A percentile compares a stretch with the other conserved stretches of the same genome.
phyloP scores from a whole-genome alignment of 805 yeast species.

The Candida michaelii region DNA sequence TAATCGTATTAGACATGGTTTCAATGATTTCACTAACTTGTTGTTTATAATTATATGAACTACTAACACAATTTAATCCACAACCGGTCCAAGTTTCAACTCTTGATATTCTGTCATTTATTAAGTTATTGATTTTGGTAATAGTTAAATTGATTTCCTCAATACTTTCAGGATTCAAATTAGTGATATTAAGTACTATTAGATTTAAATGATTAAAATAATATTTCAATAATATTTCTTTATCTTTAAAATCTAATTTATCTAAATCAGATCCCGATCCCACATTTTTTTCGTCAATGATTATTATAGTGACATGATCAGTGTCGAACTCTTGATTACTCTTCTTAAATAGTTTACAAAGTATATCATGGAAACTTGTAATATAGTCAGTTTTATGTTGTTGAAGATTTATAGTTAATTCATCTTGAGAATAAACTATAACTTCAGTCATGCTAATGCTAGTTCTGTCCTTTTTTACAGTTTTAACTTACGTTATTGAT shows the following conservation, averaged over 20 bases:
- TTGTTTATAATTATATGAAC: constrained; percentile 1
- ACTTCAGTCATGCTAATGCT: constrained; percentile 6
- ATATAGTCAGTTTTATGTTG: background rate
- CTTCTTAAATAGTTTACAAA: constrained; percentile 24
- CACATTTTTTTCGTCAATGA: background rate
- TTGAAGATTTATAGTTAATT: background rate
- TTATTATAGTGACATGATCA: constrained; percentile 28
- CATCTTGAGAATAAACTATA: constrained; percentile 3
- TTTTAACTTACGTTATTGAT: background rate
- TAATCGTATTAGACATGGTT: constrained; percentile 37
- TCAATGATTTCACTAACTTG: constrained; percentile 25
- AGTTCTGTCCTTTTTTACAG: background rate
- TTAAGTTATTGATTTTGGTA: constrained; percentile 21
- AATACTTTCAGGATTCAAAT: background rate
- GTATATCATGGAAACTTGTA: constrained; percentile 3
- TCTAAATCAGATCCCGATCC: constrained; percentile 20
- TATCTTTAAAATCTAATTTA: constrained; percentile 25
- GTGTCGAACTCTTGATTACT: constrained; percentile 36
- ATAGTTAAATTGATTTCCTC: constrained; percentile 11
- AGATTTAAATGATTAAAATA: constrained; percentile 39
- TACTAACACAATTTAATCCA: constrained; percentile 15
- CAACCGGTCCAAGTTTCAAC: constrained; percentile 48
- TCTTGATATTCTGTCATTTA: constrained; percentile 34
- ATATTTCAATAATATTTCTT: constrained; percentile 32
- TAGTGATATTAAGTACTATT: constrained; percentile 17